Percentiles rank a stretch among this genome's conserved stretches.
These are phyloP conservation scores for Phycomyces nitens DNA, from an alignment of 192 early-diverging fungal species.

Conservation along the genomic window DNA sequence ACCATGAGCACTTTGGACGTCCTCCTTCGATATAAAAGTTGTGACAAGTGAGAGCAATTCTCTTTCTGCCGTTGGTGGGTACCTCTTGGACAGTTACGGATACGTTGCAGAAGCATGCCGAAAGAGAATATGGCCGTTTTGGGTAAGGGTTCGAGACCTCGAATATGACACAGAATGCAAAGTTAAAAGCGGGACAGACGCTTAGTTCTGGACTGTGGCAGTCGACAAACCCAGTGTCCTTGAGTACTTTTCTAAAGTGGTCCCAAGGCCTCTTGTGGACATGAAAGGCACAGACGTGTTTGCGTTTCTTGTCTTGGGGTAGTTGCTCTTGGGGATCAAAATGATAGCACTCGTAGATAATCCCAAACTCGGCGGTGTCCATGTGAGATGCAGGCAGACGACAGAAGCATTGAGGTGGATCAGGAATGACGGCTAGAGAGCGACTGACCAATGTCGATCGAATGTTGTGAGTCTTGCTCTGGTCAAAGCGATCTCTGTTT, in stretches of 20 bases:
- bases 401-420: background rate
- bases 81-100: background rate
- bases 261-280: conserved; percentile 31
- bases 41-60: conserved; percentile 8
- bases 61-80: background rate
- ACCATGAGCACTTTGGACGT: conserved; percentile 33
- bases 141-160: conserved; percentile 6
- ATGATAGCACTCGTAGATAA: background rate
- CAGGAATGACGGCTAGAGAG: background rate
- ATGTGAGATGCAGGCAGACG: background rate
- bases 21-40: conserved; percentile 30
- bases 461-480: background rate
- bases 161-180: conserved; percentile 32
- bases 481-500: background rate
- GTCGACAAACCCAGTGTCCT: background rate
- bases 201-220: conserved; percentile 11
- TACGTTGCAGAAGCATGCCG: conserved; percentile 30
- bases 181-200: conserved; percentile 33
- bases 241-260: background rate
- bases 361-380: background rate
- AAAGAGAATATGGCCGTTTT: conserved; percentile 1
- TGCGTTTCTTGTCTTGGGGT: background rate
- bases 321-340: background rate
- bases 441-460: background rate
- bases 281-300: conserved; percentile 30